Evolutionary conservation across 352 stramenopile species (phyloP).

Genomic region (Stephanocyclus meneghinianus): DNA sequence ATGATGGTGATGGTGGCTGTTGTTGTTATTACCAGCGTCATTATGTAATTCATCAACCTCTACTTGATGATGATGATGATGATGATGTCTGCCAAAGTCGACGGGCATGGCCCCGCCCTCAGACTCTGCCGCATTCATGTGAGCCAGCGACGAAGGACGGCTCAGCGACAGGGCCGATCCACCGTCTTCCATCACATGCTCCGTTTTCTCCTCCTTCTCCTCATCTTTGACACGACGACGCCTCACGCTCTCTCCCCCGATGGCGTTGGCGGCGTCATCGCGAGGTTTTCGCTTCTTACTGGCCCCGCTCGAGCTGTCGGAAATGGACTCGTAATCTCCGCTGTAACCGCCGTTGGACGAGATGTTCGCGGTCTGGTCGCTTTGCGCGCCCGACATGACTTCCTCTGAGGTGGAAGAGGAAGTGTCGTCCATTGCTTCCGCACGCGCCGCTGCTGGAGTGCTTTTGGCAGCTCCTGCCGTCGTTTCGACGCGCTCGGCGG

Average conservation of each 20-base stretch:
- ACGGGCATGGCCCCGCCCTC: neutral
- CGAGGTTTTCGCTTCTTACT: neutral
- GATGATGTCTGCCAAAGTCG: conserved; percentile 11
- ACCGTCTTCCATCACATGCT: neutral
- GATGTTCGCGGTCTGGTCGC: conserved; percentile 1
- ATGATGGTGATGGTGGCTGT: neutral
- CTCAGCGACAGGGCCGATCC: neutral
- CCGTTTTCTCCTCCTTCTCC: neutral
- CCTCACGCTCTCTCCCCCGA: neutral
- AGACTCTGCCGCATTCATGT: neutral
- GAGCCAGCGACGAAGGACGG: neutral
- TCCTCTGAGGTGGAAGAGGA: neutral
- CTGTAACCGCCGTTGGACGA: conserved; percentile 13
- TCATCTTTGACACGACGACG: neutral
- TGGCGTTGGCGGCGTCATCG: neutral
- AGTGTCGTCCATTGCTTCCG: neutral
- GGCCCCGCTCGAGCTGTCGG: conserved; percentile 1
- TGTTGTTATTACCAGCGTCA: neutral
- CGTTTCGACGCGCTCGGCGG: too few species aligned
- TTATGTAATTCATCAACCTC: neutral
- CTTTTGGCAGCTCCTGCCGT: too few species aligned
- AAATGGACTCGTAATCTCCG: conserved; percentile 24
- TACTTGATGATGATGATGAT: conserved; percentile 19
- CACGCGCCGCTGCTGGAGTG: neutral
- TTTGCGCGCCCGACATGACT: neutral